Evolutionary conservation across 2,329 filamentous ascomycete species (phyloP), one percentile per base, ranked within the genome.

Genomic region (Xylariaceae sp.): DNA sequence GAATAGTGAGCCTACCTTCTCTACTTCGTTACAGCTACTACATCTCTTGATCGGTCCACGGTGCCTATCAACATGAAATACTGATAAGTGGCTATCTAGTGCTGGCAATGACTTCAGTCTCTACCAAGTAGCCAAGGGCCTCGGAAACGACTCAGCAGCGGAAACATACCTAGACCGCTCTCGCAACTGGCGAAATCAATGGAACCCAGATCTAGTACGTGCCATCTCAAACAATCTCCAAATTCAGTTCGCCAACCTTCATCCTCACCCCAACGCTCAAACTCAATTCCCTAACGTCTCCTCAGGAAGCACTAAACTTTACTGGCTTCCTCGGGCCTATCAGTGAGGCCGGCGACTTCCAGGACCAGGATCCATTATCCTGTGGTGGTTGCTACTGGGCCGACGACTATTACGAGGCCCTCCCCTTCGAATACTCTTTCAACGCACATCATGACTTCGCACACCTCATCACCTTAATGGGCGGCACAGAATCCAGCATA

Each of bases 111-210:
- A 90, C 65, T 90, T 89, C 59, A 77, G 75, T 0, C 70, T 90
- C 3, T 79, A 82, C 53, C 81, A 86, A 63, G 82, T 90, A 11
- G 87, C 87, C 3, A 66, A 63, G 1, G 84, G 84, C 0, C 68
- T 88, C 2, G 75, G 73, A 1, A 76, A 78, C 43, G 51, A 61
- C 0, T 68, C 69, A 1, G 81, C 85, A 40, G 78, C 80, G 3
- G 55, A 69, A 2, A 84, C 75, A 48, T 89, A 89, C 58, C 72
- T 88, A 22, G 71, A 77, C 42, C 79, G 86, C 9, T 86, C 83
- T 1, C 74, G 78, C 10, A 85, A 88, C 61, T 90, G 87, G 87
- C 77, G 82, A 14, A 88, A 88, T 62, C 85, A 89, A 58, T 90
- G 84, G 85, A 84, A 89, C 63, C 64, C 76, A 0, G 65, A 79